Base-by-base conservation (phyloP, 257 asterid species). In the Schizonepeta tenuifolia region DNA sequence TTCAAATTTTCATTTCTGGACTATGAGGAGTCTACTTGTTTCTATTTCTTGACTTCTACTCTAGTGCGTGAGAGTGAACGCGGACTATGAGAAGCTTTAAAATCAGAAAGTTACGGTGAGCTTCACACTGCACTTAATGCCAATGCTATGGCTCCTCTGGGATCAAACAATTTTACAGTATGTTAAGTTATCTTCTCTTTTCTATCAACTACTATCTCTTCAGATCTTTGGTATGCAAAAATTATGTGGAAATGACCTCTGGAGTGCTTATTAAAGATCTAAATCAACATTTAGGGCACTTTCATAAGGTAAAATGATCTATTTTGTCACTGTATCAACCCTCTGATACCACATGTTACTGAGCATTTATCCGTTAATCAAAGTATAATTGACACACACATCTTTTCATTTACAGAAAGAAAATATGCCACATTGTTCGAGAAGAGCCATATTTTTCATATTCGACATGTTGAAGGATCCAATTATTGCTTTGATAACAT, bases 191-290 rank as follows among this genome's bases (percentile, higher is more conserved):
- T 26, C 28, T 26, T 26, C 28, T 26, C 28, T 26, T 1, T 26
- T 1, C 28, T 26, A 2, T 26, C 47, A 22, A 28, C 46, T 67
- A 65, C 62, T 70, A 35, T 77, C 21, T 75, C 65, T 74, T 50
- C 49, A 94, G 97, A 94, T 96, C 82, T 96, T 96, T 62, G 97
- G 98, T 21, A 94, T 94, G 98, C 98, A n/a, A n/a, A 91, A 84
- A 36, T 15, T 58, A 26, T 5, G 20, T 28, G 28, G 28, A 26
- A 26, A 1, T 26, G 28, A 26, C n/a, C n/a, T n/a, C n/a, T n/a
- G 2, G 2, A 24, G 28, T 24, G 28, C 2, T 24, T 24, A 24
- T 24, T 24, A 24, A n/a, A n/a, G n/a, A n/a, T n/a, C n/a, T n/a
- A n/a, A n/a, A n/a, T n/a, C n/a, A n/a, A n/a, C n/a, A n/a, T n/a